Base-by-base conservation (phyloP, 225 moss, liverwort and hornwort species). In the Sphagnum tenellum region DNA sequence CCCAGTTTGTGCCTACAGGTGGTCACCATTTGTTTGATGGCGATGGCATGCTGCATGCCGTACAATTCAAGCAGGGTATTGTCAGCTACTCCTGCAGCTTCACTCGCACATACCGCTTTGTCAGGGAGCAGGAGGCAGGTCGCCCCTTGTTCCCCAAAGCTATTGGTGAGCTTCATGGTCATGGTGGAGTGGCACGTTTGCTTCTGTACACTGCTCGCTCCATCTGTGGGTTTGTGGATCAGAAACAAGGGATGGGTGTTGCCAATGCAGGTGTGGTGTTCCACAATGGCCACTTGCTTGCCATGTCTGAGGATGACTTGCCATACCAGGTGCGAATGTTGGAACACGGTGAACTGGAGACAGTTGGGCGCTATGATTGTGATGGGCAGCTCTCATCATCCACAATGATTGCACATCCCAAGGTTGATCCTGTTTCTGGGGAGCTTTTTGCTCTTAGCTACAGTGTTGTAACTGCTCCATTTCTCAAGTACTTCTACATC, bases 1-100 rank as follows among this genome's bases (percentile, higher is more conserved):
- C 96, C 0, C 92, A 81, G 61, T 96, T 90, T 59, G 64, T 77
- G 4, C 92, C 96, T 3, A 66, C 73, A 49, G 92, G 82, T 2
- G 89, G 96, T 7, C 92, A 96, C 71, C 96, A 96, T 57, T 78
- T 92, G 3, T 96, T 96, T 57, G 96, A 96, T 60, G 96, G 96
- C 13, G 96, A 96, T 12, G 96, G 96, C 47, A 92, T 96, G 96
- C 74, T 96, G 69, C 96, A 96, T 50, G 90, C 96, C 56, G 81
- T 96, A n/a, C 82, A 64, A 11, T 80, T 96, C 66, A 62, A 76
- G 12, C 66, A 68, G 1, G 78, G 88, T 9, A 67, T 66, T 45
- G 92, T 79, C 0, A 90, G 92, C 50, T 85, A 96, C 67, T 90
- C 86, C 8, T 92, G 88, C 53, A 79, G 92, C 12, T 92, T 76